phyloP scores from a whole-genome alignment of 768 basidiomycete species.

The Leccinellum rugosiceps region DNA sequence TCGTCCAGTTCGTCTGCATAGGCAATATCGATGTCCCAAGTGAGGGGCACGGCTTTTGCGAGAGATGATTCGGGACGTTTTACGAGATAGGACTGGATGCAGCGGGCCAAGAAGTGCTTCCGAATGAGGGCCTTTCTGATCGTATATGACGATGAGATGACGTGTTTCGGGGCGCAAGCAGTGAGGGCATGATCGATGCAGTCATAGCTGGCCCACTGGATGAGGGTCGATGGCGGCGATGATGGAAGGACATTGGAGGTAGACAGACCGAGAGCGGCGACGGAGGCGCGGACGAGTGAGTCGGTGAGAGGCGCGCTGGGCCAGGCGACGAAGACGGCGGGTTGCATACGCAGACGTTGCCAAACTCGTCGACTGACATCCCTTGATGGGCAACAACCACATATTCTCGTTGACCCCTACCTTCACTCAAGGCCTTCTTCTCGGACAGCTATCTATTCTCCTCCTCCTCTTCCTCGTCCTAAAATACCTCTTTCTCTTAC shows the following conservation, averaged over 20 bases:
- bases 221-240: conserved; percentile 28
- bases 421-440: conserved; percentile 91
- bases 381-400: conserved; percentile 43
- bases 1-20: conserved; percentile 95
- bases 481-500: conserved; percentile 93
- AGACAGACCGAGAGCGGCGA: conserved; percentile 33
- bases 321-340: conserved; percentile 47
- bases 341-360: background rate
- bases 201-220: conserved; percentile 92
- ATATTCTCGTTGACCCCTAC: conserved; percentile 77
- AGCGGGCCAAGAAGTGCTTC: conserved; percentile 85
- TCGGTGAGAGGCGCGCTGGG: conserved; percentile 53
- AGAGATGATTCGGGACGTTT: conserved; percentile 67
- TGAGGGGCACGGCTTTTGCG: conserved; percentile 56
- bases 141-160: conserved; percentile 79
- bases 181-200: conserved; percentile 75
- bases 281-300: conserved; percentile 42
- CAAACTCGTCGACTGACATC: background rate
- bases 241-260: conserved; percentile 24
- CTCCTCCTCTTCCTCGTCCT: conserved; percentile 75
- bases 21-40: conserved; percentile 82
- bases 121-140: conserved; percentile 93
- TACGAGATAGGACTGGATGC: conserved; percentile 63
- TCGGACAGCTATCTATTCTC: conserved; percentile 89
- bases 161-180: conserved; percentile 42